Conservation (phyloP, 2,329 filamentous ascomycete species). For the Endothia cerciana region DNA sequence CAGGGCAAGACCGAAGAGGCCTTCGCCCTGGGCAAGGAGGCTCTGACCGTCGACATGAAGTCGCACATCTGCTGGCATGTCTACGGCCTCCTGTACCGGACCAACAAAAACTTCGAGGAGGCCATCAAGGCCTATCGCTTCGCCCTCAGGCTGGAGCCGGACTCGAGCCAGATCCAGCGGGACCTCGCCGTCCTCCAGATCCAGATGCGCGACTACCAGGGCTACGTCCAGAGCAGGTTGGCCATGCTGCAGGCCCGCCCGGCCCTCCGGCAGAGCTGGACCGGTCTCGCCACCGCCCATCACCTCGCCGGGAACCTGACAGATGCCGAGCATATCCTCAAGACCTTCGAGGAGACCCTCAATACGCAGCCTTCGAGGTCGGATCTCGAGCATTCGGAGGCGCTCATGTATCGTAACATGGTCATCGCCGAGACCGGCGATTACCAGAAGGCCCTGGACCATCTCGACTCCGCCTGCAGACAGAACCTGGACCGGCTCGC, state of each 20-base stretch:
- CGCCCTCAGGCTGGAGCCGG: conserved; percentile 89
- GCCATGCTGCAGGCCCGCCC: conserved; percentile 87
- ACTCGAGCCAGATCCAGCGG: conserved; percentile 89
- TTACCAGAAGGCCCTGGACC: conserved; percentile 79
- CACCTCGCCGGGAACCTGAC: conserved; percentile 84
- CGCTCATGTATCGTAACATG: conserved; percentile 90
- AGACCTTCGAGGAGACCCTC: conserved; percentile 89
- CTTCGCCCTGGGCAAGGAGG: conserved; percentile 88
- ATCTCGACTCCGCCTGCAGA: conserved; percentile 79
- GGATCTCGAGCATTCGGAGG: conserved; percentile 93
- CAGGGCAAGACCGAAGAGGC: conserved; percentile 93
- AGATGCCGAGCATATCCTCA: conserved; percentile 88
- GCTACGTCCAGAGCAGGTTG: conserved; percentile 87
- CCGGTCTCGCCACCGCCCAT: conserved; percentile 90
- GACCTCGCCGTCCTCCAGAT: conserved; percentile 92
- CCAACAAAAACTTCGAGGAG: conserved; percentile 97
- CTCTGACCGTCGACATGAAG: conserved; percentile 95
- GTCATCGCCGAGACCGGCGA: conserved; percentile 92
- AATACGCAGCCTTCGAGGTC: conserved; percentile 76
- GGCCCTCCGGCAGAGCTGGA: conserved; percentile 90
- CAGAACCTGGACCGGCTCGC: conserved; percentile 81
- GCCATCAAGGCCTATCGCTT: conserved; percentile 99
- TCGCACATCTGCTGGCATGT: conserved; percentile 99
- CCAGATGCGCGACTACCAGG: conserved; percentile 94
- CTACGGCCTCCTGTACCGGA: conserved; percentile 90